Evolutionary conservation across 148 eudicot species (phyloP), one percentile per base, ranked within the genome.

Genomic region (Bassia scoparia): DNA sequence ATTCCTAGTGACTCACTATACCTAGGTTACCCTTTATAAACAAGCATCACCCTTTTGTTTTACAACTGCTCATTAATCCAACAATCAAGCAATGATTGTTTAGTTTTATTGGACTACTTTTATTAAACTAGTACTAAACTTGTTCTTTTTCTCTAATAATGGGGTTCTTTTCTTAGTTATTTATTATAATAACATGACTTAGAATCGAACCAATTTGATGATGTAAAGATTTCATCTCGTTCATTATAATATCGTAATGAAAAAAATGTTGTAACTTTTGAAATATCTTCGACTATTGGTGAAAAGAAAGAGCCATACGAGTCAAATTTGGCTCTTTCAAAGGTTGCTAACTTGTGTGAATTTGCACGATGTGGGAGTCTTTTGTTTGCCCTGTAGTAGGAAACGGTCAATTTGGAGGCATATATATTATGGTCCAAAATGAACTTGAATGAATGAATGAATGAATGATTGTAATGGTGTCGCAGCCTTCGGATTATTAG

Each of bases 251-350:
- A 41, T 31, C 20, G 26, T 44, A 48, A 13, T 30, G 55, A 16
- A 29, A 46, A 46, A 67, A 67, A 41, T 41, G 12, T n/a, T n/a
- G n/a, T n/a, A 41, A 41, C 8, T 26, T 15, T 67, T 15, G 24
- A 68, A 21, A 69, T 31, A 69, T 50, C 44, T 31, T 14, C 26
- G 58, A 50, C 60, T 15, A 31, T 69, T 69, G 52, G 64, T 55
- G 34, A 53, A 13, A 17, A 14, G 10, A 33, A n/a, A 34, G 43
- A 31, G 65, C 41, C 65, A 61, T 14, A 31, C 17, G 41, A 10
- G 65, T 33, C n/a, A 30, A 61, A 1, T 61, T 61, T 61, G 65
- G 65, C 65, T 7, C 12, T 13, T 55, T 55, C n/a, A 9, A 61
- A 30, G 38, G 18, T 61, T 61, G 64, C 30, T 20, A 24, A 15